Conservation (phyloP, 2,329 filamentous ascomycete species). For the Trichoderma atroviride region DNA sequence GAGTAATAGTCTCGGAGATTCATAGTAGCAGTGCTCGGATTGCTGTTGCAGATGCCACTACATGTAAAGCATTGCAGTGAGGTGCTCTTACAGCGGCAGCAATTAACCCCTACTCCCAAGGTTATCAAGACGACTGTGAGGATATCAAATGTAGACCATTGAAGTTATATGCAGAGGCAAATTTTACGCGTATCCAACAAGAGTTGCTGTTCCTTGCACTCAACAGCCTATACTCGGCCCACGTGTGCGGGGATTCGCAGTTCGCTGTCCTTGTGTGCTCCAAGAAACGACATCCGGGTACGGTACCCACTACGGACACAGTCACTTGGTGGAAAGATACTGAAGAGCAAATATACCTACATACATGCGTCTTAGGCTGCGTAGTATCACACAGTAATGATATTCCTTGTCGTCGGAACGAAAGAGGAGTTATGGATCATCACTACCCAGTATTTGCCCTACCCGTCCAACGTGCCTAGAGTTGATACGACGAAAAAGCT, state of each 20-base stretch:
- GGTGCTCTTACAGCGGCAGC: neutral
- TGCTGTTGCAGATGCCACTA: neutral
- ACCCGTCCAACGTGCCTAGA: neutral
- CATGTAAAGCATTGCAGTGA: neutral
- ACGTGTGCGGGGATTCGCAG: slow-evolving; percentile 1
- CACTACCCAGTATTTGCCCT: neutral
- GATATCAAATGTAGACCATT: neutral
- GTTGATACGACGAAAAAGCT: neutral
- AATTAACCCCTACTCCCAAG: neutral
- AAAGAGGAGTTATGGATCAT: neutral
- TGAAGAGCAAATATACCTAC: neutral
- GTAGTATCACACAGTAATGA: neutral
- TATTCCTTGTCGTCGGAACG: neutral
- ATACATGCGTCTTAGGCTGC: too few species aligned
- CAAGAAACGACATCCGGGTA: neutral
- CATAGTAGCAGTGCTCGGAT: neutral
- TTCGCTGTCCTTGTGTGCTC: neutral
- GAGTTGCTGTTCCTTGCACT: neutral
- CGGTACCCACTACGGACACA: neutral
- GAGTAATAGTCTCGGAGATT: neutral
- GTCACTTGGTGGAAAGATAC: neutral
- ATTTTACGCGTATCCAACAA: neutral
- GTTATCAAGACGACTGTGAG: neutral
- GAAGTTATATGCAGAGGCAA: neutral
- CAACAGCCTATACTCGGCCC: slow-evolving; percentile 18